phyloP scores from a whole-genome alignment of 176 grass and related monocot genomes.

The Oryza coarctata region DNA sequence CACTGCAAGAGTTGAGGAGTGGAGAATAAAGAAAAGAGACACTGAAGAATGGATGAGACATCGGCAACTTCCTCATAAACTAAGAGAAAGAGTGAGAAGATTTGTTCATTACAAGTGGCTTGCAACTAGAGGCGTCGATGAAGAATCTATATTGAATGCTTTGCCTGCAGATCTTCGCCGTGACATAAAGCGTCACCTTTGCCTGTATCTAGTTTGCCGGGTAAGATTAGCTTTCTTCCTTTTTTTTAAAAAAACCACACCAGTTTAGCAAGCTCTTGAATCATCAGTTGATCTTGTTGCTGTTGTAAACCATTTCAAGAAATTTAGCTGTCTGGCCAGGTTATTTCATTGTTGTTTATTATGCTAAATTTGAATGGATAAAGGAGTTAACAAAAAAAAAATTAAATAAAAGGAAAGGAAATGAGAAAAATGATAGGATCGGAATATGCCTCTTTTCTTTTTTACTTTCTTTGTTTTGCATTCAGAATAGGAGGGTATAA shows the following conservation, averaged over 20 bases:
- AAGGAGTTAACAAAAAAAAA: background rate
- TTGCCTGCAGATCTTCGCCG: slow-evolving; percentile 82
- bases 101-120: slow-evolving; percentile 98
- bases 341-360: background rate
- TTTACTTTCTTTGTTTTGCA: background rate
- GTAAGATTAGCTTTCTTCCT: slow-evolving; percentile 49
- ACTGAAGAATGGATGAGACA: slow-evolving; percentile 98
- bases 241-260: background rate
- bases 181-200: slow-evolving; percentile 94
- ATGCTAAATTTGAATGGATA: background rate
- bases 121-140: slow-evolving; percentile 85
- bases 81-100: slow-evolving; percentile 75
- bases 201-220: slow-evolving; percentile 79
- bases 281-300: background rate
- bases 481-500: background rate
- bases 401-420: background rate
- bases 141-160: slow-evolving; percentile 76
- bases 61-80: slow-evolving; percentile 64
- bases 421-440: background rate
- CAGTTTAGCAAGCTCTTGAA: background rate
- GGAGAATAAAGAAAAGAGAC: slow-evolving; percentile 90
- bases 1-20: slow-evolving; percentile 89
- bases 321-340: background rate
- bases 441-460: background rate
- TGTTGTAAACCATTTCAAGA: slow-evolving; percentile 6